A percentile compares a stretch with the other conserved stretches of the same genome.
Conservation (phyloP, 1,284 basidiomycete species). For the Termitomyces sp. region DNA sequence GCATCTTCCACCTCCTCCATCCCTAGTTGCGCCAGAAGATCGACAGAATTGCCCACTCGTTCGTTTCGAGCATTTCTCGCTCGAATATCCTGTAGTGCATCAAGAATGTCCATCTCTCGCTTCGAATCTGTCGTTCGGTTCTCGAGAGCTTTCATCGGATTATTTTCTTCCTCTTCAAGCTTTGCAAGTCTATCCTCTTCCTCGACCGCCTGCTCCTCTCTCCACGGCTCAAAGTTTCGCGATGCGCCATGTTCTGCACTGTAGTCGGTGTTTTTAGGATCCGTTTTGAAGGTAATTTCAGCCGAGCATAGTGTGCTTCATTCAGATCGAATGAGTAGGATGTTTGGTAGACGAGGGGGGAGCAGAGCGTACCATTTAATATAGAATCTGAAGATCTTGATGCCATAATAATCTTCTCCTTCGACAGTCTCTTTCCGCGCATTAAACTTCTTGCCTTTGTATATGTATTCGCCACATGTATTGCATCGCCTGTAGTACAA, state of each 20-base stretch:
- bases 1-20: slow-evolving; percentile 65
- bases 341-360: not conserved
- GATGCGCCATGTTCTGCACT: slow-evolving; percentile 88
- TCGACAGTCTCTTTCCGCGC: slow-evolving; percentile 97
- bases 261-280: slow-evolving; percentile 97
- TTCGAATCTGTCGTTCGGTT: slow-evolving; percentile 88
- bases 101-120: slow-evolving; percentile 97
- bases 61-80: slow-evolving; percentile 92
- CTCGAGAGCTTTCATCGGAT: slow-evolving; percentile 97
- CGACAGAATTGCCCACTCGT: slow-evolving; percentile 63
- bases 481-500: slow-evolving; percentile 69
- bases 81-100: slow-evolving; percentile 92
- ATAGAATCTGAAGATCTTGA: slow-evolving; percentile 89
- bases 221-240: slow-evolving; percentile 92
- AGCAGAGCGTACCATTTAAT: slow-evolving; percentile 63
- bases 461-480: slow-evolving; percentile 96
- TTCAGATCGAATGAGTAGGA: not conserved
- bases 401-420: slow-evolving; percentile 96
- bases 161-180: slow-evolving; percentile 84
- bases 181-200: slow-evolving; percentile 76
- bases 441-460: slow-evolving; percentile 99
- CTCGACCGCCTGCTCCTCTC: slow-evolving; percentile 69
- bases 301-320: slow-evolving; percentile 86
- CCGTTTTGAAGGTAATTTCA: slow-evolving; percentile 99
- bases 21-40: slow-evolving; percentile 53